Base-by-base conservation (phyloP, 768 basidiomycete species). In the Cantharellus anzutake region DNA sequence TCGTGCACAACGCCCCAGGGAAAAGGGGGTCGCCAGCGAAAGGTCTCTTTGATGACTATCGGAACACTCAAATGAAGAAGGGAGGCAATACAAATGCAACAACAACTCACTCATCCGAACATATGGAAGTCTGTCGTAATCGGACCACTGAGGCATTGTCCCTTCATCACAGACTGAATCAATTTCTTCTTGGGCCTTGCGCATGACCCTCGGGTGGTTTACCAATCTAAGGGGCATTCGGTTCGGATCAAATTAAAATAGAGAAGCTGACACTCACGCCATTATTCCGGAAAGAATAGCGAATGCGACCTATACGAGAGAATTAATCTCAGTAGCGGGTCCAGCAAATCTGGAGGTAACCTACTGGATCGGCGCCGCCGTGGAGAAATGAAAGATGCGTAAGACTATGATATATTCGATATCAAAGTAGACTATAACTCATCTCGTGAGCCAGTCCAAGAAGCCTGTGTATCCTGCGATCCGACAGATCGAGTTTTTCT, bases 141-240 rank as follows among this genome's bases (percentile, higher is more conserved):
- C n/a, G n/a, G 11, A 11, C 53, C 53, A 56, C 34, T 14, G 11
- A 14, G 53, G 53, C 11, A 56, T 34, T 14, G 53, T 56, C 11
- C 35, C 53, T 34, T 56, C 53, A 34, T 56, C 53, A 38, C 53
- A 56, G 11, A 56, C n/a, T 11, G 53, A 56, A 56, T 56, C 53
- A 11, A 56, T 34, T 38, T 56, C n/a, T 38, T 56, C 37, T 14
- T 34, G 53, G 37, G n/a, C 53, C 35, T 56, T 56, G 11, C 35
- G n/a, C 35, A 20, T 11, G 11, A 56, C 53, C 14, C 37, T 38
- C 14, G 53, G 53, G 37, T 56, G 34, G 53, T n/a, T 56, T 14
- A 56, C n/a, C n/a, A 56, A 38, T 20, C 53, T 56, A 56, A 14
- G 53, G 11, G 11, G 29, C 29, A 48, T 48, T 29, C 11, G 11